phyloP scores from a whole-genome alignment of 805 yeast genomes.

The Candida saitoana region DNA sequence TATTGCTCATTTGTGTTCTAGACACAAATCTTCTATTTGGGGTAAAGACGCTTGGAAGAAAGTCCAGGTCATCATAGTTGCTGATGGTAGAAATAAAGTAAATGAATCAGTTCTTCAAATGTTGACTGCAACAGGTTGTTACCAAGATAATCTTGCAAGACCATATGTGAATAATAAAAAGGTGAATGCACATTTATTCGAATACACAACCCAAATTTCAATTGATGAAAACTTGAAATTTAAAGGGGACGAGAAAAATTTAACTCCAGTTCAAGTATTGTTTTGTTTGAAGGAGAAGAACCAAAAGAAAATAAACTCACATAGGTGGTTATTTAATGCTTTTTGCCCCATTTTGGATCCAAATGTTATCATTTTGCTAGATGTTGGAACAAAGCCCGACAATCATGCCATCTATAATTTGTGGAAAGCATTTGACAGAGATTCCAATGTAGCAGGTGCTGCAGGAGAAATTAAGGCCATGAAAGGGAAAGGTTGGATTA shows the following conservation, averaged over 20 bases:
- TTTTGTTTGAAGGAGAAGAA: slow-evolving; percentile 92
- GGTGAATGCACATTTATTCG: slow-evolving; percentile 92
- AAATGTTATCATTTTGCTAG: slow-evolving; percentile 80
- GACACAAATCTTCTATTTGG: slow-evolving; percentile 85
- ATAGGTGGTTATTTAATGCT: slow-evolving; percentile 95
- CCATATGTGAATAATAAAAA: slow-evolving; percentile 87
- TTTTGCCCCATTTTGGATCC: slow-evolving; percentile 91
- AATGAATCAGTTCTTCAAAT: slow-evolving; percentile 80
- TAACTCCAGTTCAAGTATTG: slow-evolving; percentile 91
- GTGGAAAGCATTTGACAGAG: slow-evolving; percentile 97
- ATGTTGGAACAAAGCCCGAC: slow-evolving; percentile 98
- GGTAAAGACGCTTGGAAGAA: slow-evolving; percentile 97
- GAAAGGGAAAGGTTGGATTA: slow-evolving; percentile 84
- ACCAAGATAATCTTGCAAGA: slow-evolving; percentile 96
- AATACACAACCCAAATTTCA: slow-evolving; percentile 92
- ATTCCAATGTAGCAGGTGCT: slow-evolving; percentile 97
- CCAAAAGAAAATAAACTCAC: slow-evolving; percentile 92
- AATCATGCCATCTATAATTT: slow-evolving; percentile 81
- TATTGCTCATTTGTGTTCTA: slow-evolving; percentile 77
- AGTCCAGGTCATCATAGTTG: slow-evolving; percentile 83
- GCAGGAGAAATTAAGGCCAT: slow-evolving; percentile 96
- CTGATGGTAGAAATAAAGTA: slow-evolving; percentile 93
- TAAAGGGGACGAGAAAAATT: slow-evolving; percentile 82
- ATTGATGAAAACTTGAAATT: slow-evolving; percentile 85
- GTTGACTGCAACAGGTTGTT: slow-evolving; percentile 91